Conservation (phyloP, 306 rosid species). For the Glycine tomentella region DNA sequence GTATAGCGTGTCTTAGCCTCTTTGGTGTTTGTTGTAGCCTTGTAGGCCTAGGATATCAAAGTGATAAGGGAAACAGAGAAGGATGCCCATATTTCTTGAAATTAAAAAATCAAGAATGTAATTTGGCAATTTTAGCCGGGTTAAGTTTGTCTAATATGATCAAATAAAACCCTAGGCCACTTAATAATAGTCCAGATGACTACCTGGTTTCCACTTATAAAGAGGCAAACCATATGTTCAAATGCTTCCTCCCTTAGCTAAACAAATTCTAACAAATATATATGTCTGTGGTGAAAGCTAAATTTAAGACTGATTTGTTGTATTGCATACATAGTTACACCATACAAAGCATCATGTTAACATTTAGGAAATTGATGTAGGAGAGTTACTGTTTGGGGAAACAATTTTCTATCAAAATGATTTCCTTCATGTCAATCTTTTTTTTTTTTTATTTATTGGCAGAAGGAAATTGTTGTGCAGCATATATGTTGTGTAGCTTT, state of each 20-base stretch:
- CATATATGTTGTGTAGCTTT: too few relatives aligned
- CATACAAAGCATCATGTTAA: neutral
- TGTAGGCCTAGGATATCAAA: neutral
- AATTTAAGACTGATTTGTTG: neutral
- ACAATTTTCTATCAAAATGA: neutral
- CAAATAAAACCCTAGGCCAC: slow-evolving; percentile 34
- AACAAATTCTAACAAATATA: neutral
- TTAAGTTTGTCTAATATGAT: slow-evolving; percentile 22
- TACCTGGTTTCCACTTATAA: neutral
- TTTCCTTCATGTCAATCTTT: too few relatives aligned
- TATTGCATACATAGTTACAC: neutral
- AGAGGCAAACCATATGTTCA: neutral
- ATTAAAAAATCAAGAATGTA: neutral
- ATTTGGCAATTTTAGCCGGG: neutral
- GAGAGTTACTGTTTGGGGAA: neutral
- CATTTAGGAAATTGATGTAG: neutral
- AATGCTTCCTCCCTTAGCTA: neutral
- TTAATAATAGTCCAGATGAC: neutral
- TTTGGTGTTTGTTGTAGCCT: slow-evolving; percentile 3
- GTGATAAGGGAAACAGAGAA: neutral
- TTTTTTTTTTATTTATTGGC: too few relatives aligned
- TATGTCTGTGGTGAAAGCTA: neutral
- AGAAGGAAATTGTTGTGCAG: too few relatives aligned
- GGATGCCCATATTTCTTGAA: neutral
- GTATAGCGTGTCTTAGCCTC: neutral